phyloP scores from a whole-genome alignment of 257 asterid genomes.

The Scutellaria minor region DNA sequence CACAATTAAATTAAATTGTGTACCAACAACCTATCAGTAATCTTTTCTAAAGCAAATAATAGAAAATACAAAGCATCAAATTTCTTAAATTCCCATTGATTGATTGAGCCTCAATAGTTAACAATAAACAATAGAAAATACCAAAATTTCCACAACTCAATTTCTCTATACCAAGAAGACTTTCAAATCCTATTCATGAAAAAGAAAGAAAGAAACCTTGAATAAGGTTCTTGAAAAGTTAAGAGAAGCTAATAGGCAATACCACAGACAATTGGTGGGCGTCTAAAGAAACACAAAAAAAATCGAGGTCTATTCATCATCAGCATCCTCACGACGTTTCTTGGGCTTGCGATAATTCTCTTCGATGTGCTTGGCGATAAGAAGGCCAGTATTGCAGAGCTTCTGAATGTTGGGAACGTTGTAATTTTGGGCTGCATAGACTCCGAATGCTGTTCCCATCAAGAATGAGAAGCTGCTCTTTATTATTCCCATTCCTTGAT shows the following conservation, averaged over 20 bases:
- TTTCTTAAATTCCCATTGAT: slow-evolving; percentile 18
- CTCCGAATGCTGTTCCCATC: slow-evolving; percentile 65
- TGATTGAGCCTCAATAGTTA: slow-evolving; percentile 27
- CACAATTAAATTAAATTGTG: neutral
- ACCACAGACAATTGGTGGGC: slow-evolving; percentile 34
- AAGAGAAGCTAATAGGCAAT: slow-evolving; percentile 4
- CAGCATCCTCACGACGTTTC: slow-evolving; percentile 53
- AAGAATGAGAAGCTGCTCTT: slow-evolving; percentile 57
- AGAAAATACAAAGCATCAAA: neutral
- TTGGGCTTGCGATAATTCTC: slow-evolving; percentile 81
- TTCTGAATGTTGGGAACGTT: slow-evolving; percentile 71
- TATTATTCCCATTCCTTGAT: slow-evolving; percentile 46
- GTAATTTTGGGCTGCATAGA: slow-evolving; percentile 85
- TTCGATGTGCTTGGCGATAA: slow-evolving; percentile 65
- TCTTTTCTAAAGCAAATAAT: neutral
- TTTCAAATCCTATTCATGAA: slow-evolving; percentile 19
- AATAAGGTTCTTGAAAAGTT: neutral
- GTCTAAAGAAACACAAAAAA: neutral
- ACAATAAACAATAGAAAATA: neutral
- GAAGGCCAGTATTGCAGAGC: slow-evolving; percentile 56
- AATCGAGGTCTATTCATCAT: slow-evolving; percentile 38
- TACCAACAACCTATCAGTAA: neutral
- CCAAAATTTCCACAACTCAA: slow-evolving; percentile 7
- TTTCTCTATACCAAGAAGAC: neutral
- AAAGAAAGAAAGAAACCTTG: neutral